phyloP scores from a whole-genome alignment of 192 early-diverging fungal species.

The Umbelopsis sp. region DNA sequence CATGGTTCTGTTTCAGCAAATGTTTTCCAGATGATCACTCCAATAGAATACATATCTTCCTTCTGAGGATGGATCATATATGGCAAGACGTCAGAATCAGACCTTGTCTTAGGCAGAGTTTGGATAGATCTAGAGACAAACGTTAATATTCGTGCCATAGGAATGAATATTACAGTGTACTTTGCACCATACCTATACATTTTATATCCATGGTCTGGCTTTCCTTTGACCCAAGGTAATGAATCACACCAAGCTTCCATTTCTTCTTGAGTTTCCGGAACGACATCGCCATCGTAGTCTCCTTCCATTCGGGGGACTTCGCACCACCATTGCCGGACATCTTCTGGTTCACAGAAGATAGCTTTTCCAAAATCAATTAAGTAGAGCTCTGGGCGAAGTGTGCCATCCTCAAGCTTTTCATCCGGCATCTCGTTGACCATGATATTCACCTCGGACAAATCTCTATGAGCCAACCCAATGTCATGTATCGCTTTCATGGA shows the following conservation, averaged over 20 bases:
- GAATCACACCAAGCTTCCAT: constrained; percentile 38
- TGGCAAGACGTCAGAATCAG: constrained; percentile 44
- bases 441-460: constrained; percentile 62
- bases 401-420: constrained; percentile 47
- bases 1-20: constrained; percentile 64
- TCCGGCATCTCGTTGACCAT: constrained; percentile 54
- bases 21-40: constrained; percentile 60
- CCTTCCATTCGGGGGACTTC: constrained; percentile 31
- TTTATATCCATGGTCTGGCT: constrained; percentile 61
- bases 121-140: constrained; percentile 49
- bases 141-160: not conserved
- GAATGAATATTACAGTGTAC: not conserved
- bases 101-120: constrained; percentile 51
- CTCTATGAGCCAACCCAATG: constrained; percentile 58
- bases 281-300: constrained; percentile 40
- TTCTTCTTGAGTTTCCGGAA: constrained; percentile 47
- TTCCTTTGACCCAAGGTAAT: constrained; percentile 51
- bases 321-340: constrained; percentile 51
- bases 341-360: constrained; percentile 47
- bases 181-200: constrained; percentile 42
- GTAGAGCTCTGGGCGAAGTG: constrained; percentile 43
- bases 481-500: constrained; percentile 55
- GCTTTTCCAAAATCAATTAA: constrained; percentile 68
- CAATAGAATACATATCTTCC: constrained; percentile 60
- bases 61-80: constrained; percentile 50